A percentile compares a stretch with the other conserved stretches of the same genome.
Conservation (phyloP, 2,329 filamentous ascomycete species). For the Eurotiales sp. region DNA sequence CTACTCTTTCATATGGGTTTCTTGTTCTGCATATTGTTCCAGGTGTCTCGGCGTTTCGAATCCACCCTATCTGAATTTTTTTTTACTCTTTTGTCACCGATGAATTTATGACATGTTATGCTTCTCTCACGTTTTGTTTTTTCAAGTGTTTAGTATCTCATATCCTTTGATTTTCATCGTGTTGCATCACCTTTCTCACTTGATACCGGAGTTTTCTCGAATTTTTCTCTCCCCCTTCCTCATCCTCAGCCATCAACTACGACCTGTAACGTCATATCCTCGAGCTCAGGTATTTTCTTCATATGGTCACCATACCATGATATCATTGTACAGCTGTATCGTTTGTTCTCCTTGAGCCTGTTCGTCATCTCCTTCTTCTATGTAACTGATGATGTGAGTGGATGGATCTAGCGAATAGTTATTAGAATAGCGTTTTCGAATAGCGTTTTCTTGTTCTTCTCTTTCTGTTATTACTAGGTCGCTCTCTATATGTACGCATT, state of each 20-base stretch:
- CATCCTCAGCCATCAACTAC: constrained; percentile 3
- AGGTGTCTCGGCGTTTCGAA: constrained; percentile 7
- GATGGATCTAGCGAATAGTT: neutral
- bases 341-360: constrained; percentile 1
- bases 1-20: neutral
- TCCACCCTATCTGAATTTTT: neutral
- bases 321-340: constrained; percentile 13
- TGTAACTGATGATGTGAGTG: neutral
- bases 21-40: constrained; percentile 5
- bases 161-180: neutral
- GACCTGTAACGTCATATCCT: constrained; percentile 2
- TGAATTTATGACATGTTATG: constrained; percentile 9
- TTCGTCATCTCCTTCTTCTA: neutral
- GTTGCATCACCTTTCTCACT: constrained; percentile 5
- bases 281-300: neutral
- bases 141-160: neutral
- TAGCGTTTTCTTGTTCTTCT: too few species aligned
- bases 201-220: constrained; percentile 5
- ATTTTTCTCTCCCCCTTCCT: neutral
- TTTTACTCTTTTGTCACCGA: neutral
- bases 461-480: too few species aligned
- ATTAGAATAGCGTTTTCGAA: neutral
- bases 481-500: too few species aligned
- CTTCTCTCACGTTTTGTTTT: neutral
- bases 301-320: constrained; percentile 3